These are phyloP conservation scores for Entonaema liquescens DNA, from an alignment of 495 filamentous ascomycete species.

Conservation along the genomic window DNA sequence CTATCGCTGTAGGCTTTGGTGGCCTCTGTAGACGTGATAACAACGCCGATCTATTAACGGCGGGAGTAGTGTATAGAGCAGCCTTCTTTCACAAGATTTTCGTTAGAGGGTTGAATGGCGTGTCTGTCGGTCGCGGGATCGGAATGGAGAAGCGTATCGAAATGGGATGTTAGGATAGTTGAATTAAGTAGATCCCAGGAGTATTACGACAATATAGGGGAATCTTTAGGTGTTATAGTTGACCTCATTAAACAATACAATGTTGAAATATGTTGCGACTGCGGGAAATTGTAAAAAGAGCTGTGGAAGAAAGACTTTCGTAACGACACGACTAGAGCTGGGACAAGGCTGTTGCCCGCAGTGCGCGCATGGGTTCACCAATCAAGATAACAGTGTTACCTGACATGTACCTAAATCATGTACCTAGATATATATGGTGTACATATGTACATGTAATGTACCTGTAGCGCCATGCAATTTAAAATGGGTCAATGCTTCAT, in stretches of 20 bases:
- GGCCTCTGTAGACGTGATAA: background rate
- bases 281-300: constrained; percentile 10
- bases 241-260: background rate
- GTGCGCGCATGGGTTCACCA: constrained; percentile 25
- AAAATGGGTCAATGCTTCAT: too few relatives aligned
- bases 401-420: constrained; percentile 3
- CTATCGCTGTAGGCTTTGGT: background rate
- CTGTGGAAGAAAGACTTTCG: constrained; percentile 29
- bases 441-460: constrained; percentile 5
- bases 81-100: background rate
- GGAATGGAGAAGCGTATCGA: constrained; percentile 18
- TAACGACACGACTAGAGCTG: constrained; percentile 29
- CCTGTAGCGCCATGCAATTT: background rate
- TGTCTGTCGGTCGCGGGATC: constrained; percentile 31
- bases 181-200: background rate
- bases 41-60: background rate
- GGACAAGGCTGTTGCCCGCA: constrained; percentile 41
- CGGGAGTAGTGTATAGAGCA: background rate
- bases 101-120: constrained; percentile 1
- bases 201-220: background rate
- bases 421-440: constrained; percentile 5
- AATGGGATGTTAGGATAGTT: background rate
- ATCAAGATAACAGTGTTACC: constrained; percentile 31
- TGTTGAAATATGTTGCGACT: constrained; percentile 5
- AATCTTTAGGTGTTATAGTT: background rate